phyloP scores from a whole-genome alignment of 148 eudicot species.

The Pouteria glomerata region DNA sequence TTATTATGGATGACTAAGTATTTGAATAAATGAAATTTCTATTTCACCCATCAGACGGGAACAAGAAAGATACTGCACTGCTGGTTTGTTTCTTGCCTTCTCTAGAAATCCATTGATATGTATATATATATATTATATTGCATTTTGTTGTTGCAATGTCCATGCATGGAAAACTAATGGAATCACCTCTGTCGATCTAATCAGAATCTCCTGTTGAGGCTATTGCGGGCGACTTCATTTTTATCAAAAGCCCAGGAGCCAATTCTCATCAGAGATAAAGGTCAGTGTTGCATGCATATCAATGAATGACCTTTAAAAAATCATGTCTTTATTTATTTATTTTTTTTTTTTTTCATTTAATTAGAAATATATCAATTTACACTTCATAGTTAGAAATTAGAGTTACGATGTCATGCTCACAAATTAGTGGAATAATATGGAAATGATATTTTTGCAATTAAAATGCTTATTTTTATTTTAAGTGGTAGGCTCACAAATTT shows the following conservation, averaged over 20 bases:
- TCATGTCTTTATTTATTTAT: neutral
- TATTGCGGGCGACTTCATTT: constrained; percentile 16
- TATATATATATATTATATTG: neutral
- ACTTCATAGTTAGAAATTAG: no score
- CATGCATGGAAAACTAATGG: constrained; percentile 6
- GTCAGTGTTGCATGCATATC: neutral
- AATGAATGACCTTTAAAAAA: no score
- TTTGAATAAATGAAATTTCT: neutral
- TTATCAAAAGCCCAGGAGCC: constrained; percentile 21
- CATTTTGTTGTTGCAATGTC: neutral
- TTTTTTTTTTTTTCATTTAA: neutral
- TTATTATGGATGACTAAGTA: neutral
- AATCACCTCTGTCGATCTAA: constrained; percentile 17
- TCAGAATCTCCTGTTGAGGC: constrained; percentile 32
- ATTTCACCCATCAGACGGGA: neutral
- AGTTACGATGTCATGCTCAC: no score
- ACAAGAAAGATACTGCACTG: neutral
- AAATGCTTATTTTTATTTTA: no score
- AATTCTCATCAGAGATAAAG: neutral
- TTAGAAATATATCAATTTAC: no score
- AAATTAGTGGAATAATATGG: no score
- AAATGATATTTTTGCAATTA: no score
- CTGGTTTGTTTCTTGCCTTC: neutral
- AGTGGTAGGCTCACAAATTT: no score
- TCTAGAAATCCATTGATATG: neutral